Conservation (phyloP, 2,329 filamentous ascomycete genomes). For the Ustulina deusta region DNA sequence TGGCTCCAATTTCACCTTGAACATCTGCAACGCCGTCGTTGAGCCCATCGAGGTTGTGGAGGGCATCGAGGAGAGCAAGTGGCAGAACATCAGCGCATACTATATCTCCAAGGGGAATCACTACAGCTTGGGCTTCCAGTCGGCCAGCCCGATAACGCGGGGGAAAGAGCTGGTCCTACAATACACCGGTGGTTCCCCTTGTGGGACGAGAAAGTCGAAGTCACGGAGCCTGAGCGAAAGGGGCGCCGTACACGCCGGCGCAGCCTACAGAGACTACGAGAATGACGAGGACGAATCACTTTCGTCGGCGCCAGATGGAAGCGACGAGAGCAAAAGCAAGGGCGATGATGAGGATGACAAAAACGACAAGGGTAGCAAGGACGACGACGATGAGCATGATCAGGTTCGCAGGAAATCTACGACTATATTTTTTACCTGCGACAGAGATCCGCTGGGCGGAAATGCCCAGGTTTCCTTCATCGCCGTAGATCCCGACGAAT, state of each 20-base stretch:
- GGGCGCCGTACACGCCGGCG: conserved; percentile 53
- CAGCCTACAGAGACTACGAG: conserved; percentile 50
- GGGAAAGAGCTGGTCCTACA: conserved; percentile 82
- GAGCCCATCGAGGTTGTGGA: conserved; percentile 71
- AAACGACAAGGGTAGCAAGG: background rate
- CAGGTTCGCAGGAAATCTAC: conserved; percentile 75
- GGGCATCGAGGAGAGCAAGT: conserved; percentile 71
- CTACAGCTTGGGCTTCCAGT: conserved; percentile 80
- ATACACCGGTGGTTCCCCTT: conserved; percentile 82
- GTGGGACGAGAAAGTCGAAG: conserved; percentile 62
- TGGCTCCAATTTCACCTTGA: conserved; percentile 83
- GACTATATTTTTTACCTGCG: conserved; percentile 93
- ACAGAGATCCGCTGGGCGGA: conserved; percentile 78
- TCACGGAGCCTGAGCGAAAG: conserved; percentile 48
- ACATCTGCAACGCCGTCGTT: conserved; percentile 83
- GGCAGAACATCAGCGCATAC: conserved; percentile 83
- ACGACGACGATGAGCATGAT: conserved; percentile 45
- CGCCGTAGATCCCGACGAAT: conserved; percentile 84
- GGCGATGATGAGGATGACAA: conserved; percentile 34
- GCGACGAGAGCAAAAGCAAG: conserved; percentile 1
- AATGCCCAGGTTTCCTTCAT: conserved; percentile 84
- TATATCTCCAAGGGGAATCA: conserved; percentile 74
- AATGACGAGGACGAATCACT: conserved; percentile 48
- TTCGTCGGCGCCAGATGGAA: conserved; percentile 34
- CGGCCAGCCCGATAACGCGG: conserved; percentile 65